Evolutionary conservation across 2,329 filamentous ascomycete genomes (phyloP).

Genomic region (Phyllosticta citribraziliensis): DNA sequence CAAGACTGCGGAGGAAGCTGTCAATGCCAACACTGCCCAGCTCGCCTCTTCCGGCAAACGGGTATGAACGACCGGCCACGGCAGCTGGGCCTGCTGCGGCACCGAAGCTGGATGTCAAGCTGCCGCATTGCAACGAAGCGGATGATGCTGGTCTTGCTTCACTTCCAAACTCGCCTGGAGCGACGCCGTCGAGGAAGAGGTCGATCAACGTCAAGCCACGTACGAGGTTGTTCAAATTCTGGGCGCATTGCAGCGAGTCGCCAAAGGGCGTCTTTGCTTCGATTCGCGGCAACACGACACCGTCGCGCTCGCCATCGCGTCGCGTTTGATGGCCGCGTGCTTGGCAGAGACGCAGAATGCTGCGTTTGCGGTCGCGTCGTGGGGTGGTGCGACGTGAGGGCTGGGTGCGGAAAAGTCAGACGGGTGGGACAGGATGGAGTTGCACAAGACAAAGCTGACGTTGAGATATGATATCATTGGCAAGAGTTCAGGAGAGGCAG

Average conservation of each 20-base stretch:
- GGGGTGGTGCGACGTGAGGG: background rate
- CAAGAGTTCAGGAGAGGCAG: background rate
- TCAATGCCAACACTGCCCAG: background rate
- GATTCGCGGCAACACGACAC: background rate
- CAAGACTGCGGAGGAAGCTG: background rate
- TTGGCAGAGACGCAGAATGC: background rate
- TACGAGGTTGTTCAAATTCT: conserved; percentile 28
- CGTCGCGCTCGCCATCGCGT: conserved; percentile 3
- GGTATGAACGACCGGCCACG: background rate
- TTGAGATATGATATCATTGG: conserved; percentile 9
- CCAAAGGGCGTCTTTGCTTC: conserved; percentile 4
- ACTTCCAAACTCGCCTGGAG: background rate
- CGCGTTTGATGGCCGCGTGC: conserved; percentile 1
- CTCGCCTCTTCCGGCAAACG: background rate
- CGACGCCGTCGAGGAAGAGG: background rate
- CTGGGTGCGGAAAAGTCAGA: background rate
- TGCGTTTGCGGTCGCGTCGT: background rate
- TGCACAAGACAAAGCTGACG: background rate
- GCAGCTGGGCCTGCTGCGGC: background rate
- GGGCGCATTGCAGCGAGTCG: conserved; percentile 15
- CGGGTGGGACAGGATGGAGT: background rate
- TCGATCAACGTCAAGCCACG: conserved; percentile 19
- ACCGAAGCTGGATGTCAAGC: background rate
- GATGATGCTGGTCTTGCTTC: background rate
- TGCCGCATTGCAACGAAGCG: background rate